These are phyloP conservation scores for Luffa aegyptiaca DNA, from an alignment of 306 rosid genomes.

Conservation along the genomic window DNA sequence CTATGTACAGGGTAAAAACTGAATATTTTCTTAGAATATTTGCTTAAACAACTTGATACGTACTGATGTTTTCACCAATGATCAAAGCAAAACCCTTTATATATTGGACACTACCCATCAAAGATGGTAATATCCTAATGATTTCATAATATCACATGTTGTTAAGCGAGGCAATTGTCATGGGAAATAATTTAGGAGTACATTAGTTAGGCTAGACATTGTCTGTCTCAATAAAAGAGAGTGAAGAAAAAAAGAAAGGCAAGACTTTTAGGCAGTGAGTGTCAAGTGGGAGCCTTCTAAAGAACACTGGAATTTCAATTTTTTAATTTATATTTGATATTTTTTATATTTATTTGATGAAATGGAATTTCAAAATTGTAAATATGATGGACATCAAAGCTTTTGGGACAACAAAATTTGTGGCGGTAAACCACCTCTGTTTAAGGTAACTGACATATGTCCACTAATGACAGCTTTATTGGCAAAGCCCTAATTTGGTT, in stretches of 20 bases:
- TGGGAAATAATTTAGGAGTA: neutral
- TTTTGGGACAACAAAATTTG: neutral
- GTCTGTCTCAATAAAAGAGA: neutral
- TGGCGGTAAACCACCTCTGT: neutral
- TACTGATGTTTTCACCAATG: neutral
- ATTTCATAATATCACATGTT: neutral
- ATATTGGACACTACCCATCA: neutral
- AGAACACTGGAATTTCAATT: neutral
- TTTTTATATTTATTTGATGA: no score
- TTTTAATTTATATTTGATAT: no score
- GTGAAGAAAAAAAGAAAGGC: neutral
- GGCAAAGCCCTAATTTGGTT: neutral
- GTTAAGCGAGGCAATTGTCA: neutral
- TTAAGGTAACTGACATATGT: neutral
- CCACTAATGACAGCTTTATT: neutral
- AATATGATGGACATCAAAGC: neutral
- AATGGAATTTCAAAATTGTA: neutral
- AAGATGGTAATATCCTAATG: neutral
- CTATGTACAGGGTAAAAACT: neutral
- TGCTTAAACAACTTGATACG: neutral
- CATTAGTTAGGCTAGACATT: neutral
- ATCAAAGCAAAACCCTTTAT: neutral
- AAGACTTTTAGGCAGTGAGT: neutral
- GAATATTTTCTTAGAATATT: neutral
- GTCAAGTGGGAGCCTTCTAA: neutral